Evolutionary conservation across 164 flowering plant genomes (phyloP).

Genomic region (Cinnamomum micranthum): DNA sequence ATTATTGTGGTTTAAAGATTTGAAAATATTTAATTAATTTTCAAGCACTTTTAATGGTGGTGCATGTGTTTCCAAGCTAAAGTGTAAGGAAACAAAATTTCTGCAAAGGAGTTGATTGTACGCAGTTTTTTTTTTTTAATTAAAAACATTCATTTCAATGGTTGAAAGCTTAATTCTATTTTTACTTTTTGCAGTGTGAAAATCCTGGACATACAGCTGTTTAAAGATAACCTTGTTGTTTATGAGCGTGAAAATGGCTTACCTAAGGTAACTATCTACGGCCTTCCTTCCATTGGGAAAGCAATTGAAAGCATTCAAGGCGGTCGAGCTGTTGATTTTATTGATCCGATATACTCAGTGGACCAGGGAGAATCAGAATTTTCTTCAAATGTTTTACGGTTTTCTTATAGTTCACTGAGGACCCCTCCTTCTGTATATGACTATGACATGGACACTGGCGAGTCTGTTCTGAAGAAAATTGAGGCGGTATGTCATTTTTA

Average conservation of each 20-base stretch:
- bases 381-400: conserved; percentile 62
- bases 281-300: conserved; percentile 65
- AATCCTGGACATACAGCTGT: conserved; percentile 64
- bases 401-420: conserved; percentile 72
- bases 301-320: conserved; percentile 52
- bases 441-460: conserved; percentile 76
- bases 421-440: conserved; percentile 84
- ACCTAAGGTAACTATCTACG: conserved; percentile 47
- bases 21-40: too few relatives aligned
- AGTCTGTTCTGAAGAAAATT: conserved; percentile 70
- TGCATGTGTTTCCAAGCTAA: neutral
- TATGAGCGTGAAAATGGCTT: conserved; percentile 80
- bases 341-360: conserved; percentile 72
- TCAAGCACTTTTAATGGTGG: too few relatives aligned
- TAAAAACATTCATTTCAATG: neutral
- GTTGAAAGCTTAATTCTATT: conserved; percentile 2
- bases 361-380: conserved; percentile 54
- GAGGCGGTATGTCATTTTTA: conserved; percentile 42
- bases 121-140: neutral
- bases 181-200: conserved; percentile 54
- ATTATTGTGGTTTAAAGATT: too few relatives aligned
- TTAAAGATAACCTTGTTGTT: conserved; percentile 56
- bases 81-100: neutral
- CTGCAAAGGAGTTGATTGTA: neutral
- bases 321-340: conserved; percentile 60